phyloP scores from a whole-genome alignment of 2,329 filamentous ascomycete genomes.

The Sphaerulina musiva region DNA sequence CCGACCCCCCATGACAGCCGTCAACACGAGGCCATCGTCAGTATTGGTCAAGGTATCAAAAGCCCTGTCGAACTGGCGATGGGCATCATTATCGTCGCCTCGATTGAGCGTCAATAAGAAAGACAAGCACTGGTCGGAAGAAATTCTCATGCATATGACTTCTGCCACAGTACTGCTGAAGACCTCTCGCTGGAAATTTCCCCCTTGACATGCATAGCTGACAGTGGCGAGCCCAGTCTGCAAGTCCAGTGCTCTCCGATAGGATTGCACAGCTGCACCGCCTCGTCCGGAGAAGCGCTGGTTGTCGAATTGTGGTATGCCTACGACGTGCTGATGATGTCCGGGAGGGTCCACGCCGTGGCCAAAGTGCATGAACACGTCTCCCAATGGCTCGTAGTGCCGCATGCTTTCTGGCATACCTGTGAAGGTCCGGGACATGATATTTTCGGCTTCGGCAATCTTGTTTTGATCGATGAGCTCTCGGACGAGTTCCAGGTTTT shows the following conservation, averaged over 20 bases:
- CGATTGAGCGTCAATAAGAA: slow-evolving; percentile 1
- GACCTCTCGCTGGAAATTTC: not conserved
- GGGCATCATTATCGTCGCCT: not conserved
- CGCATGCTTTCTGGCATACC: slow-evolving; percentile 2
- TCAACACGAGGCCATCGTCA: not conserved
- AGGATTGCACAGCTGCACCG: not conserved
- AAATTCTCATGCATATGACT: slow-evolving; percentile 2
- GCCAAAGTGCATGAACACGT: not conserved
- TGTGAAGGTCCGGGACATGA: slow-evolving; percentile 1
- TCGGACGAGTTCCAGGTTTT: slow-evolving; percentile 1
- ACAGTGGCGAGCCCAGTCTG: not conserved
- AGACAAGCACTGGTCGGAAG: not conserved
- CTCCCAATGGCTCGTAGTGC: slow-evolving; percentile 1
- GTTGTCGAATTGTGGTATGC: slow-evolving; percentile 1
- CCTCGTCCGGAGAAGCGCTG: not conserved
- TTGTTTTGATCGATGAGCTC: slow-evolving; percentile 2
- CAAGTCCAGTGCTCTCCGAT: not conserved
- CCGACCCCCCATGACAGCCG: not conserved
- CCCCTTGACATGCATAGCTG: not conserved
- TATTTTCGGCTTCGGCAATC: not conserved
- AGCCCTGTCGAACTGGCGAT: not conserved
- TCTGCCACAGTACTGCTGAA: not conserved
- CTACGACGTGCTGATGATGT: not conserved
- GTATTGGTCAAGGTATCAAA: not conserved
- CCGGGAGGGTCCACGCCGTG: slow-evolving; percentile 1